A percentile compares a stretch with the other conserved stretches of the same genome.
Evolutionary conservation across 495 filamentous ascomycete genomes (phyloP).

Genomic region (Aspergillus haitiensis): DNA sequence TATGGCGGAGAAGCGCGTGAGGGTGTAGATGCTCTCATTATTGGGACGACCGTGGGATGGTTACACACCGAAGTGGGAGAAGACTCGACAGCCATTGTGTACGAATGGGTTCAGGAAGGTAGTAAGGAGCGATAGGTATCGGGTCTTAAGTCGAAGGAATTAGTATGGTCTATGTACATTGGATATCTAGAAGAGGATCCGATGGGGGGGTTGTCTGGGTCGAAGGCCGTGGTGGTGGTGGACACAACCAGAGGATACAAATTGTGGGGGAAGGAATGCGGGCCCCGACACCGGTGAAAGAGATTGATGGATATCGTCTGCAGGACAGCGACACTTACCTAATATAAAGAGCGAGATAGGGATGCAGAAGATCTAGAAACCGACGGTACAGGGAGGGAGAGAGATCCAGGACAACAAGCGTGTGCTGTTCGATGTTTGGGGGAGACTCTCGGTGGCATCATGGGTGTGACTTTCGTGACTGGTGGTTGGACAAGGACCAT

Average conservation of each 20-base stretch:
- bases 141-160: conserved; percentile 3
- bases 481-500: conserved; percentile 15
- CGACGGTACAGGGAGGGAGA: conserved; percentile 4
- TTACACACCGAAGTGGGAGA: conserved; percentile 37
- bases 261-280: conserved; percentile 25
- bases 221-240: conserved; percentile 15
- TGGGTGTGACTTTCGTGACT: conserved; percentile 20
- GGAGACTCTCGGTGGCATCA: conserved; percentile 18
- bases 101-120: conserved; percentile 1
- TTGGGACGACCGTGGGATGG: background rate
- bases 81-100: conserved; percentile 42
- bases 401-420: conserved; percentile 13
- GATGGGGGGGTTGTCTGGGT: conserved; percentile 13
- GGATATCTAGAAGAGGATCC: background rate
- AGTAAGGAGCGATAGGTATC: background rate
- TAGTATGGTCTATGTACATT: conserved; percentile 15
- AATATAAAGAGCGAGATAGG: conserved; percentile 18
- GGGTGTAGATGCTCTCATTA: background rate
- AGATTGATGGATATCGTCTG: conserved; percentile 5
- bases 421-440: conserved; percentile 22
- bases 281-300: conserved; percentile 13
- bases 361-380: conserved; percentile 1
- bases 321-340: conserved; percentile 19
- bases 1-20: background rate
- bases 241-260: conserved; percentile 17